Conservation (phyloP, 2,329 filamentous ascomycete species). For the Cladosporium austrohemisphaericum region DNA sequence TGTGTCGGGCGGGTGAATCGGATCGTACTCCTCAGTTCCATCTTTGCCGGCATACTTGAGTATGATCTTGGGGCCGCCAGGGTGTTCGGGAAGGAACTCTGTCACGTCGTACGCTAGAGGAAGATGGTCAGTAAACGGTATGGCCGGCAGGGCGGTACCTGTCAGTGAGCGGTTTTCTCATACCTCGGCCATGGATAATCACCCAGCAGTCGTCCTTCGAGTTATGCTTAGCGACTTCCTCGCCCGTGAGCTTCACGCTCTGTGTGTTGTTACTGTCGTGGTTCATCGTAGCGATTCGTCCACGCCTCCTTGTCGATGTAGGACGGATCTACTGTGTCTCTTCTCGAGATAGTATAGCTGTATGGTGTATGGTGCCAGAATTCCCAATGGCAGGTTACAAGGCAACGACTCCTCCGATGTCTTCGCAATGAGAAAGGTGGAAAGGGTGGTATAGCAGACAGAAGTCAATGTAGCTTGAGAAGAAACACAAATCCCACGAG, state of each 20-base stretch:
- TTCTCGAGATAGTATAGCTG: not conserved
- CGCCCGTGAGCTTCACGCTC: conserved; percentile 44
- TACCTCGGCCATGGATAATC: conserved; percentile 70
- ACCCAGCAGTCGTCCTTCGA: conserved; percentile 85
- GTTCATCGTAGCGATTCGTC: conserved; percentile 37
- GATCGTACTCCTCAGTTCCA: conserved; percentile 86
- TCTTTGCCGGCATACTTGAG: conserved; percentile 96
- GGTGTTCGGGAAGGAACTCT: conserved; percentile 78
- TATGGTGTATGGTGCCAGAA: not conserved
- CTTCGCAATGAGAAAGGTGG: no score
- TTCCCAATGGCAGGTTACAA: not conserved
- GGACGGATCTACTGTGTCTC: not conserved
- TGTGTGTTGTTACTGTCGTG: conserved; percentile 41
- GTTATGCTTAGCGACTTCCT: conserved; percentile 69
- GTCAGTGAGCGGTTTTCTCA: not conserved
- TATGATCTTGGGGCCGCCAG: conserved; percentile 87
- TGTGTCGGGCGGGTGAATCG: conserved; percentile 84
- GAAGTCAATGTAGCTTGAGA: not conserved
- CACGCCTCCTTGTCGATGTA: no score
- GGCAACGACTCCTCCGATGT: no score
- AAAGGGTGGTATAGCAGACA: not conserved
- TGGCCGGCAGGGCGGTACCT: no score
- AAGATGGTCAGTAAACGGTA: no score
- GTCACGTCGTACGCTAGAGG: conserved; percentile 57
- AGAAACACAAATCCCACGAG: not conserved